These are phyloP conservation scores for Penicillium verrucosum DNA, from an alignment of 2,329 filamentous ascomycete species.

Conservation along the genomic window DNA sequence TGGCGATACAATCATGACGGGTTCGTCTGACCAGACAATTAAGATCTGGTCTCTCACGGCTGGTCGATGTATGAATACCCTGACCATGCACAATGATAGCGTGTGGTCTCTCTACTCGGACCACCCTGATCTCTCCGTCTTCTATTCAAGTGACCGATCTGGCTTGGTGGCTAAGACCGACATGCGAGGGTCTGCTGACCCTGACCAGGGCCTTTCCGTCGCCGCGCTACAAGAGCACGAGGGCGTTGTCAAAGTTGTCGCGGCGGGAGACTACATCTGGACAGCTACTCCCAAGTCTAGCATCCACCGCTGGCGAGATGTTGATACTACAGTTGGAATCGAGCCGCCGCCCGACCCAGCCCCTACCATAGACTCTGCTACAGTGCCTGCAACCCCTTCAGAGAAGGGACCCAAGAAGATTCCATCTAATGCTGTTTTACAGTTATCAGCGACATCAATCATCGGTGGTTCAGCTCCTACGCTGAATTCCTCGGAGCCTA, in stretches of 20 bases:
- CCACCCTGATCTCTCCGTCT: conserved; percentile 77
- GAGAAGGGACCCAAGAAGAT: conserved; percentile 56
- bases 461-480: conserved; percentile 54
- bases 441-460: conserved; percentile 80
- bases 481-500: conserved; percentile 51
- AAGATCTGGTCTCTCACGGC: conserved; percentile 97
- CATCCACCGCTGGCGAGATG: conserved; percentile 85
- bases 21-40: conserved; percentile 92
- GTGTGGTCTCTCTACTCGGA: conserved; percentile 95
- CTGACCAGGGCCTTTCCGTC: conserved; percentile 85
- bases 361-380: conserved; percentile 44
- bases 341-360: conserved; percentile 44
- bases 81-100: conserved; percentile 98
- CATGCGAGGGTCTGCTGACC: conserved; percentile 68
- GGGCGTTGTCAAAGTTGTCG: conserved; percentile 57
- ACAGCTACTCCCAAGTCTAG: conserved; percentile 86
- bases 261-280: conserved; percentile 76
- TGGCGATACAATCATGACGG: conserved; percentile 88
- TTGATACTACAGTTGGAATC: conserved; percentile 73
- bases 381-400: conserved; percentile 14
- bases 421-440: conserved; percentile 71
- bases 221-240: conserved; percentile 92
- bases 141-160: conserved; percentile 91
- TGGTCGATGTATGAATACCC: conserved; percentile 92
- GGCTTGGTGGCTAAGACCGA: conserved; percentile 97